Percentiles rank a stretch among this genome's conserved stretches.
These are phyloP conservation scores for Cercospora beticola DNA, from an alignment of 2,329 filamentous ascomycete genomes.

Conservation along the genomic window DNA sequence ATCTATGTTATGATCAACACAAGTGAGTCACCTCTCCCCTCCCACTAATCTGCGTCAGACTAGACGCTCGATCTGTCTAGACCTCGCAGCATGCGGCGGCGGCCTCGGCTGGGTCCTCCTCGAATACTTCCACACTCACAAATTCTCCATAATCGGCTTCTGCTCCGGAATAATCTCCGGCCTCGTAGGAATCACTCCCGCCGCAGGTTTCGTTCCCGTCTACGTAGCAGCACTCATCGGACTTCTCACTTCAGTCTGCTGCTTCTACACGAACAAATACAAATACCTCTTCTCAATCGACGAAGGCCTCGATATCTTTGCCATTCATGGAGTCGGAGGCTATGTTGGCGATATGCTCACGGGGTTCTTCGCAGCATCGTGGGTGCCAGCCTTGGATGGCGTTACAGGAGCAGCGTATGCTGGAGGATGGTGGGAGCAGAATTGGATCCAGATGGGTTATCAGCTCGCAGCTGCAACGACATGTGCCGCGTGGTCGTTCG, in stretches of 20 bases:
- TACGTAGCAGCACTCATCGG: constrained; percentile 53
- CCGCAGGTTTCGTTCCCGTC: constrained; percentile 17
- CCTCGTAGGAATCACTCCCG: constrained; percentile 57
- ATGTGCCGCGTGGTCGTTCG: constrained; percentile 55
- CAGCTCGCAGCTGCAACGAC: constrained; percentile 57
- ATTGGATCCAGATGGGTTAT: constrained; percentile 55
- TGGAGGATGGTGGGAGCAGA: constrained; percentile 1
- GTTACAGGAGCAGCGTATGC: neutral
- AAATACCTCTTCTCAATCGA: constrained; percentile 57
- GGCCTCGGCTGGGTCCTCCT: constrained; percentile 55
- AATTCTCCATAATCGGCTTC: constrained; percentile 57
- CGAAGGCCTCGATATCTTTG: constrained; percentile 61
- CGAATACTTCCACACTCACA: constrained; percentile 53
- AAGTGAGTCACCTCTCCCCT: no score
- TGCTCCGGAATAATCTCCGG: constrained; percentile 60
- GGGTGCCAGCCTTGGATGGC: neutral
- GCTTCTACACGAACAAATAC: constrained; percentile 50
- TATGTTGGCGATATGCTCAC: constrained; percentile 59
- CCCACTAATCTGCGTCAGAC: no score
- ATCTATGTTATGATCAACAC: constrained; percentile 59
- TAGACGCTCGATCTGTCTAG: no score
- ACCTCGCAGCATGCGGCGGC: constrained; percentile 53
- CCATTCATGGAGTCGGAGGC: constrained; percentile 58
- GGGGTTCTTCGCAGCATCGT: constrained; percentile 53
- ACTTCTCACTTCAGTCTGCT: constrained; percentile 55